Base-by-base conservation (phyloP, 139 green algal genomes). In the Micromonas pusilla region DNA sequence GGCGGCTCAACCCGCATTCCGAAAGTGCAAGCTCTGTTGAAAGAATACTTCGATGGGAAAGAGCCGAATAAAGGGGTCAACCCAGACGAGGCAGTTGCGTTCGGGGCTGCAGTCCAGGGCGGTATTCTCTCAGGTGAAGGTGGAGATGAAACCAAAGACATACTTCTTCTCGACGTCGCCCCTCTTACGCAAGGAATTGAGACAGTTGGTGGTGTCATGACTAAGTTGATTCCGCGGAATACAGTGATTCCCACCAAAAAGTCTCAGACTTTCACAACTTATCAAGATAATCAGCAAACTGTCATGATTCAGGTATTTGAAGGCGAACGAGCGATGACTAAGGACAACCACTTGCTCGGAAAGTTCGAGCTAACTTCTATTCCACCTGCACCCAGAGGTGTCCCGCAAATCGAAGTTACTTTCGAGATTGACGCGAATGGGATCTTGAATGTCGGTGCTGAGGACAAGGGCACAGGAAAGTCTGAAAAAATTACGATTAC, bases 251-350 rank as follows among this genome's bases (percentile, higher is more conserved):
- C 96, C 73, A 98, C 95, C 79, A 98, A 98, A 90, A 99, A 99
- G 89, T 90, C 81, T 32, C 93, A 98, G 91, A 91, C 88, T 32
- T 99, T 99, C 91, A 96, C 94, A 80, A 99, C 96, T 19, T 98
- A 97, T 89, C 88, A 97, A 86, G 95, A 99, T 85, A 85, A 98
- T 72, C 95, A 99, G 86, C 80, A 75, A 19, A 84, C 80, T 38
- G 86, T 90, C 2, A 79, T 66, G n/a, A 90, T 88, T 74, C 83
- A 86, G 67, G 86, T 90, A 16, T 89, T 88, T 68, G 86, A 91
- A 76, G 86, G 86, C 33, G 86, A 91, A 76, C 67, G 86, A 23
- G 31, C 76, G 28, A 87, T 88, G 81, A 89, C 85, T 4, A 86
- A 86, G 72, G 86, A 89, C 63, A 85, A 81, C 62, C 81, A 91